These are phyloP conservation scores for Suhomyces kunorum DNA, from an alignment of 1,139 yeast genomes.

Conservation along the genomic window DNA sequence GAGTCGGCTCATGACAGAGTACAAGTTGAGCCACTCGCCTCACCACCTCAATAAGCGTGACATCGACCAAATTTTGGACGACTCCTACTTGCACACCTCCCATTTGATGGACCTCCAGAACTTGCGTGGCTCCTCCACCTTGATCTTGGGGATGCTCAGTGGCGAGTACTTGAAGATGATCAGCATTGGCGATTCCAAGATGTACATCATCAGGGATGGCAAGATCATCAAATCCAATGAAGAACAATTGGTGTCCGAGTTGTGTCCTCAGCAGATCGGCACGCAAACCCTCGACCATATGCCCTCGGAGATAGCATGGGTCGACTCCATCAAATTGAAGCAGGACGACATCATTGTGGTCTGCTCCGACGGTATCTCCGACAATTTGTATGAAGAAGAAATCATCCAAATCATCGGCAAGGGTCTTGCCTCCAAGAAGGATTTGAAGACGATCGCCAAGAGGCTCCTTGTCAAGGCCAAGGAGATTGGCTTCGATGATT, in stretches of 20 bases:
- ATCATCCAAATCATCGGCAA: slow-evolving; percentile 40
- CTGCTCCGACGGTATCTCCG: slow-evolving; percentile 59
- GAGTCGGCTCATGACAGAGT: slow-evolving; percentile 50
- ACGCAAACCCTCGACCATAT: slow-evolving; percentile 47
- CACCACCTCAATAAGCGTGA: slow-evolving; percentile 47
- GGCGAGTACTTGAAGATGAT: slow-evolving; percentile 51
- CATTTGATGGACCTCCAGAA: slow-evolving; percentile 54
- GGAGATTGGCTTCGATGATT: slow-evolving; percentile 55
- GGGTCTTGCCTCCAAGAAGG: slow-evolving; percentile 28
- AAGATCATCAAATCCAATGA: slow-evolving; percentile 46
- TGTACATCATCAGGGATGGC: slow-evolving; percentile 52
- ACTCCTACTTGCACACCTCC: slow-evolving; percentile 52
- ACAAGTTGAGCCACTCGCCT: slow-evolving; percentile 45
- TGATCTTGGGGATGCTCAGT: slow-evolving; percentile 51
- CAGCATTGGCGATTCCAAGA: slow-evolving; percentile 57
- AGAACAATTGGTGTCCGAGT: slow-evolving; percentile 48
- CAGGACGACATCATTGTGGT: slow-evolving; percentile 47
- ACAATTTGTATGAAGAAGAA: slow-evolving; percentile 53
- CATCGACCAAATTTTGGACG: slow-evolving; percentile 50
- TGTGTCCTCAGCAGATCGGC: slow-evolving; percentile 61
- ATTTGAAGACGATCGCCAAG: slow-evolving; percentile 42
- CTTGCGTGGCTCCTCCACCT: slow-evolving; percentile 55
- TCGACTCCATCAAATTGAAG: slow-evolving; percentile 40
- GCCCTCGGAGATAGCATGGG: slow-evolving; percentile 56
- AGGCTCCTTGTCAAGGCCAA: slow-evolving; percentile 46